Conservation (phyloP, 140 eudicot genomes). For the Oenanthe javanica region DNA sequence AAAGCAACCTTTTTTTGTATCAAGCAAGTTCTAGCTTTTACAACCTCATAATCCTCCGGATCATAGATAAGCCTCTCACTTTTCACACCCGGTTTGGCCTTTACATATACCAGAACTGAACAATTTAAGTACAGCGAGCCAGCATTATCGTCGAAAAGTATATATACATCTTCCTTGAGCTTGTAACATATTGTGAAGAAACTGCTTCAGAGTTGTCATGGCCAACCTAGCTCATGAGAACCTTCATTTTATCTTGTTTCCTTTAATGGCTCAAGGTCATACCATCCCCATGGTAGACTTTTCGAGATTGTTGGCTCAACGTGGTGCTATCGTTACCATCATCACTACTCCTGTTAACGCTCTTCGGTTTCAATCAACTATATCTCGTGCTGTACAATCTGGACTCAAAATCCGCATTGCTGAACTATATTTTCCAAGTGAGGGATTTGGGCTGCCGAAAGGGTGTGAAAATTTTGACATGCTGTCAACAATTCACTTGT, state of each 20-base stretch:
- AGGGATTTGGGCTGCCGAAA: slow-evolving; percentile 24
- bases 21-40: neutral
- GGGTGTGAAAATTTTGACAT: slow-evolving; percentile 29
- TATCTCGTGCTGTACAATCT: slow-evolving; percentile 16
- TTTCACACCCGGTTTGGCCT: neutral
- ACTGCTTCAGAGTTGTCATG: neutral
- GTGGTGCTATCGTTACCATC: slow-evolving; percentile 29
- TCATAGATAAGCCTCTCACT: neutral
- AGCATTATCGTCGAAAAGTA: neutral
- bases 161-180: neutral
- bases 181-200: neutral
- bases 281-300: slow-evolving; percentile 65
- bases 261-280: slow-evolving; percentile 50
- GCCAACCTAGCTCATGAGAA: neutral
- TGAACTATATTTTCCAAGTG: slow-evolving; percentile 23
- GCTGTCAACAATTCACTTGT: slow-evolving; percentile 6
- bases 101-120: neutral
- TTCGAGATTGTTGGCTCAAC: slow-evolving; percentile 37
- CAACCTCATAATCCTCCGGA: neutral
- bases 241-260: slow-evolving; percentile 41
- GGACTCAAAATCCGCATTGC: slow-evolving; percentile 17
- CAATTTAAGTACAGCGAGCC: neutral
- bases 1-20: neutral
- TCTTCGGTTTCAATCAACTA: slow-evolving; percentile 2
- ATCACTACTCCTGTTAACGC: slow-evolving; percentile 59